Conservation (phyloP, 148 eudicot species). For the Polygonum maritimum region DNA sequence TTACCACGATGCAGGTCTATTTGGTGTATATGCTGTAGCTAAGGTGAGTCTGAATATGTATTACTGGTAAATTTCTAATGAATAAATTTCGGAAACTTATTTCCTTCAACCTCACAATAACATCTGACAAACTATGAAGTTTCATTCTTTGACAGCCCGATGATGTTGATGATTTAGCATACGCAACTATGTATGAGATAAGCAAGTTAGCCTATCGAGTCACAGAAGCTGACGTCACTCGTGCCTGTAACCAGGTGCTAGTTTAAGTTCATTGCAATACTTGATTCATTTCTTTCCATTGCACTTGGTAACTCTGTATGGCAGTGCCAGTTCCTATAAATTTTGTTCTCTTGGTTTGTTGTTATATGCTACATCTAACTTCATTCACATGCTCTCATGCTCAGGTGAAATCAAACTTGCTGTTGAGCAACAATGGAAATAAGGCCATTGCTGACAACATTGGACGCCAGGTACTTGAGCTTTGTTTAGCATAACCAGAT, state of each 20-base stretch:
- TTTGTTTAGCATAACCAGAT: too few relatives aligned
- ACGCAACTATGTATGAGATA: constrained; percentile 62
- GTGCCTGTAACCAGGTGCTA: constrained; percentile 77
- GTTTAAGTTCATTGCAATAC: background rate
- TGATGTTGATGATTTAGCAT: constrained; percentile 67
- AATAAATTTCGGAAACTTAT: background rate
- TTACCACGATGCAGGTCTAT: constrained; percentile 46
- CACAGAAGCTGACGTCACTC: constrained; percentile 70
- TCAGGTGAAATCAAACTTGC: constrained; percentile 36
- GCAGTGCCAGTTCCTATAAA: too few relatives aligned
- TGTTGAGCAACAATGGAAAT: constrained; percentile 21
- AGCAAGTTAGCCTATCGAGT: constrained; percentile 72
- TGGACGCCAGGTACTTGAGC: constrained; percentile 35
- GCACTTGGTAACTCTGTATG: too few relatives aligned
- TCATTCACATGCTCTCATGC: constrained; percentile 5
- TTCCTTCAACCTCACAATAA: background rate
- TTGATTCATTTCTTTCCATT: background rate
- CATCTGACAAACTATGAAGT: background rate
- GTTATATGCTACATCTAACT: background rate
- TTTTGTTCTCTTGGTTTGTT: background rate
- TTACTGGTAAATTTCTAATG: background rate
- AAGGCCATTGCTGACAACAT: constrained; percentile 32
- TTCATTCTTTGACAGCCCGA: constrained; percentile 33
- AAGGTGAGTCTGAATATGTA: constrained; percentile 24
- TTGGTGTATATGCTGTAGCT: constrained; percentile 49